These are phyloP conservation scores for Coemansia asiatica DNA, from an alignment of 192 early-diverging fungal species.

Conservation along the genomic window DNA sequence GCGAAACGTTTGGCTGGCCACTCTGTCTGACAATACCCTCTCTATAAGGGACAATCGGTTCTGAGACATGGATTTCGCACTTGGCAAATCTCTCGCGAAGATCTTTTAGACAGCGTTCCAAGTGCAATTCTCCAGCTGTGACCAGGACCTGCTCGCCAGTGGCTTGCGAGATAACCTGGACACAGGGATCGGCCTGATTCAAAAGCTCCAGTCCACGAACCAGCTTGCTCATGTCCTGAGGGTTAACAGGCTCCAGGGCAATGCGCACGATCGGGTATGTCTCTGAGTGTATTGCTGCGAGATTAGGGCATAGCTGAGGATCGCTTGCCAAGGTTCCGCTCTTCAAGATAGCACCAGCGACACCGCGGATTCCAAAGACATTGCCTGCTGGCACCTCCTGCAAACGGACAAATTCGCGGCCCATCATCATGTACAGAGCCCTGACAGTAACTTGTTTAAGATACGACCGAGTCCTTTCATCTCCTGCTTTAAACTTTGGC, in stretches of 20 bases:
- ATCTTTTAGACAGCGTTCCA: conserved; percentile 95
- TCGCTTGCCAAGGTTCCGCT: conserved; percentile 86
- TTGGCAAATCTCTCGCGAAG: conserved; percentile 91
- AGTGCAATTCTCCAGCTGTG: conserved; percentile 94
- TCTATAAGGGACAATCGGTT: conserved; percentile 95
- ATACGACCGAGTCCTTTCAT: conserved; percentile 54
- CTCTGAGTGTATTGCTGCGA: conserved; percentile 60
- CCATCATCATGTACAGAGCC: conserved; percentile 94
- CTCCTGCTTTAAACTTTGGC: conserved; percentile 85
- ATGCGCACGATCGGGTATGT: conserved; percentile 93
- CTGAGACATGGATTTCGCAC: conserved; percentile 90
- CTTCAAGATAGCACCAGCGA: conserved; percentile 91
- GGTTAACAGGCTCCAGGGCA: conserved; percentile 90
- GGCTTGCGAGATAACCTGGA: conserved; percentile 87
- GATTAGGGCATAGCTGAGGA: conserved; percentile 65
- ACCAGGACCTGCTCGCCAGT: conserved; percentile 97
- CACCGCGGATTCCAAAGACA: conserved; percentile 89
- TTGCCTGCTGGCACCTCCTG: conserved; percentile 90
- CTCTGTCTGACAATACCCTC: conserved; percentile 77
- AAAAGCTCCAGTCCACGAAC: conserved; percentile 83
- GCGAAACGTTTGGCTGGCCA: conserved; percentile 34
- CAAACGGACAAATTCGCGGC: conserved; percentile 83
- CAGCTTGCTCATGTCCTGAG: conserved; percentile 84
- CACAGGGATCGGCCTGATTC: conserved; percentile 94
- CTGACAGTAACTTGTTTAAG: conserved; percentile 74